phyloP scores from a whole-genome alignment of 306 rosid genomes.

The Pyrus betulifolia region DNA sequence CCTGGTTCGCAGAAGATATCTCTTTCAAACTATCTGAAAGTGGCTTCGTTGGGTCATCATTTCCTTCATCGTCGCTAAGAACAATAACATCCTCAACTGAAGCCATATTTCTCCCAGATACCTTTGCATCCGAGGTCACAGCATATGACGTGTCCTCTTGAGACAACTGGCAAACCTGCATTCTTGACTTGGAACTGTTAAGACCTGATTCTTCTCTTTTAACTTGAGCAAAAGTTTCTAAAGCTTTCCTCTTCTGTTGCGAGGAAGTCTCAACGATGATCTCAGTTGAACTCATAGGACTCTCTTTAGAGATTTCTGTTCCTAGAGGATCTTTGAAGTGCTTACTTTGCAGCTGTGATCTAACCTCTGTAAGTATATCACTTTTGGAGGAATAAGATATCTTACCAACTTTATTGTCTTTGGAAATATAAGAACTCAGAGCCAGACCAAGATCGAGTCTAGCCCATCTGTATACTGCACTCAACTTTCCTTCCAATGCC shows the following conservation, averaged over 20 bases:
- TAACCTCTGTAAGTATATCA: constrained; percentile 28
- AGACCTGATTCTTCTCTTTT: constrained; percentile 38
- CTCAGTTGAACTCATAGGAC: constrained; percentile 19
- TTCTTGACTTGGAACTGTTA: constrained; percentile 24
- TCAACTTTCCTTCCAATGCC: constrained; percentile 94
- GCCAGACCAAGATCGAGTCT: constrained; percentile 85
- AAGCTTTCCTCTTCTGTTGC: constrained; percentile 25
- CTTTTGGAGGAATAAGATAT: constrained; percentile 16
- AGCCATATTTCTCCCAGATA: constrained; percentile 35
- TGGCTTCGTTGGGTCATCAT: constrained; percentile 36
- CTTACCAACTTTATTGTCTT: constrained; percentile 20
- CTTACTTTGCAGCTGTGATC: constrained; percentile 25
- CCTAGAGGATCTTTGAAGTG: constrained; percentile 29
- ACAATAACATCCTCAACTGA: constrained; percentile 46
- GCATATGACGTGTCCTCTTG: constrained; percentile 40
- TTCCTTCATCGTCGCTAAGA: constrained; percentile 80
- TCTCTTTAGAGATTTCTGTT: constrained; percentile 34
- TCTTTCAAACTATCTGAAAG: constrained; percentile 35
- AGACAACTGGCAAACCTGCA: constrained; percentile 43
- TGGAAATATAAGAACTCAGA: constrained; percentile 51
- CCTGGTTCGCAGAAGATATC: constrained; percentile 13
- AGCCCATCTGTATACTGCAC: constrained; percentile 98
- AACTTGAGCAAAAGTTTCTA: constrained; percentile 25
- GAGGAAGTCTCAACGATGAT: constrained; percentile 22
- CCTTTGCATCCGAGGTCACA: constrained; percentile 23